Base-by-base conservation (phyloP, 2,329 filamentous ascomycete genomes). In the Cercospora janseana region DNA sequence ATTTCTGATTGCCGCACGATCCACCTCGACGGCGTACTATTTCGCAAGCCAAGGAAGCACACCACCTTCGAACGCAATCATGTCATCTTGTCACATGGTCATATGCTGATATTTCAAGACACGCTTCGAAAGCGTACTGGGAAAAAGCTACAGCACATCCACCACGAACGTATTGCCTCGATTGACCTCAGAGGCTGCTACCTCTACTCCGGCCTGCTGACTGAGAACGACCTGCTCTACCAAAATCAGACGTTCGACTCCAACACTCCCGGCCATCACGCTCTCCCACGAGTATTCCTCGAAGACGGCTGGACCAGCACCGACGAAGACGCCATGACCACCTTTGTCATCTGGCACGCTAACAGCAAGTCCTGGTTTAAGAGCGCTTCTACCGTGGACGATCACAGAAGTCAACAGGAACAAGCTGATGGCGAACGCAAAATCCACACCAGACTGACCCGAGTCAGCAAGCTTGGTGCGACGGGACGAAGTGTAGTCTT, bases 291-390 rank as follows among this genome's bases (percentile, higher is more conserved):
- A 2, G 75, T 82, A 4, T 85, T 82, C 59, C 74, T 79, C 24
- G 74, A 79, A 45, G 80, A 85, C 55, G 74, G 74, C 13, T 83
- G 79, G 76, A 84, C 80, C 15, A 78, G 73, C 20, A 77, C 75
- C 0, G 82, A 85, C 56, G 81, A 84, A 59, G 82, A 85, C 59
- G 77, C 78, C n/a, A 81, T 82, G 69, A 82, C 80, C 0, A 82
- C 79, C 2, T 85, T 85, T 61, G 81, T 84, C n/a, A 71, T 85
- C 32, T 85, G 82, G 82, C 78, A 82, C 57, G 78, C 77, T 28
- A 73, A 76, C 55, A 74, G 71, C 52, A 82, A 80, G 60, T 75
- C 73, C 6, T 76, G 79, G 60, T 83, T 85, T 62, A 64, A 72
- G 13, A 67, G 66, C 6, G 58, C 59, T 13, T 60, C 66, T 6